These are phyloP conservation scores for Jaapia argillacea DNA, from an alignment of 768 basidiomycete species.

Conservation along the genomic window DNA sequence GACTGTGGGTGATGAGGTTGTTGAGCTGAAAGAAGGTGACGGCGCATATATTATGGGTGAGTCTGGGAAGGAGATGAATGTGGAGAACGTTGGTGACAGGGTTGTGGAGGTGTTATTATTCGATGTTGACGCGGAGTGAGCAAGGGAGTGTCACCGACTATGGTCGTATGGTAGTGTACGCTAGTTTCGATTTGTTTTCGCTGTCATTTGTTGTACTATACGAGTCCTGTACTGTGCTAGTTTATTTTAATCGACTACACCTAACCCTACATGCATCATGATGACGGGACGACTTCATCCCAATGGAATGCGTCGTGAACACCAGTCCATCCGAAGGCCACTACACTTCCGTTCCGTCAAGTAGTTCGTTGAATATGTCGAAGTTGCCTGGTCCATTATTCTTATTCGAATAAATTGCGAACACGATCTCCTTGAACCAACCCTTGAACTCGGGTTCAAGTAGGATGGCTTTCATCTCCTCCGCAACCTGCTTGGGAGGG, in stretches of 20 bases:
- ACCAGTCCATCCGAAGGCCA: too few relatives aligned
- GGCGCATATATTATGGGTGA: constrained; percentile 64
- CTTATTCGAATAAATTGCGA: constrained; percentile 29
- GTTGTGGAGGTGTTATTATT: constrained; percentile 74
- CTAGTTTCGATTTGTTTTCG: too few relatives aligned
- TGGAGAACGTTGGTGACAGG: constrained; percentile 56
- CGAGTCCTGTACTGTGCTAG: too few relatives aligned
- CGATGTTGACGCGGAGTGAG: constrained; percentile 42
- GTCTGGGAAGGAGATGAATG: constrained; percentile 29
- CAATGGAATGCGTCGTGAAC: too few relatives aligned
- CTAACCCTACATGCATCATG: too few relatives aligned
- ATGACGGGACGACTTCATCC: too few relatives aligned
- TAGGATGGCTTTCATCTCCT: constrained; percentile 31
- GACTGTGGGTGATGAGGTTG: constrained; percentile 24
- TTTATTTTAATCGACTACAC: too few relatives aligned
- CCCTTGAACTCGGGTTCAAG: constrained; percentile 32
- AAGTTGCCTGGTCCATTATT: constrained; percentile 24
- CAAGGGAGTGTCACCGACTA: too few relatives aligned
- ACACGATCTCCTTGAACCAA: constrained; percentile 28
- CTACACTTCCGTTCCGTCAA: constrained; percentile 16
- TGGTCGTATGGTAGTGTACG: too few relatives aligned
- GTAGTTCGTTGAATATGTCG: constrained; percentile 25
- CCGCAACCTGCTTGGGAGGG: constrained; percentile 29
- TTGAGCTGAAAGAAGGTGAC: constrained; percentile 76
- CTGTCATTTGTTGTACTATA: too few relatives aligned